Base-by-base conservation (phyloP, 164 flowering plant genomes). In the Protea cynaroides region DNA sequence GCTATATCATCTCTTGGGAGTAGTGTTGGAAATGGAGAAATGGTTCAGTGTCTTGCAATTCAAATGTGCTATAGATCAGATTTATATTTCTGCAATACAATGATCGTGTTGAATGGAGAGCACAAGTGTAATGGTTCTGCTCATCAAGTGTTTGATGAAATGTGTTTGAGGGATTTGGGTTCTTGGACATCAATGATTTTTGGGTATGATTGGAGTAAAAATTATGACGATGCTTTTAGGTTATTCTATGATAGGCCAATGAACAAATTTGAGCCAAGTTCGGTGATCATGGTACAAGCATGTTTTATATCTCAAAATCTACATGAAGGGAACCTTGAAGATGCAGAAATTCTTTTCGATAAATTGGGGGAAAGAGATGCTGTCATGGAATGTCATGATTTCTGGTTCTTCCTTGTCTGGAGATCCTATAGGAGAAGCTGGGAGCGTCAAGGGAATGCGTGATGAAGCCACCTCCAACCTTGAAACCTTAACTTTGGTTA, bases 341-440 rank as follows among this genome's bases (percentile, higher is more conserved):
- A n/a, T n/a, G n/a, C n/a, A n/a, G n/a, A n/a, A n/a, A n/a, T n/a
- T n/a, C n/a, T n/a, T n/a, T n/a, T n/a, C n/a, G n/a, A n/a, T n/a
- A n/a, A n/a, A n/a, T n/a, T n/a, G n/a, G n/a, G n/a, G n/a, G n/a
- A n/a, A n/a, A 69, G 63, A 67, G 87, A 88, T 79, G 67, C 71
- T 21, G 80, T 71, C 87, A 3, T 84, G 87, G 90, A 87, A 87
- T 74, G 79, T 74, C 46, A 65, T 83, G 79, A 80, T 88, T 61
- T 72, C 79, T 13, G 76, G 67, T 25, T 80, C 78, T 67, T 62
- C 78, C 44, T 63, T n/a, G 14, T 38, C 15, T 34, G 77, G 81
- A 51, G 76, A 79, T 37, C 17, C 44, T 53, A 57, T 4, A 22
- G 68, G 71, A 62, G 75, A 81, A 24, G n/a, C n/a, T n/a, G n/a